Conservation (phyloP, 2,329 filamentous ascomycete genomes). For the Talaromyces sp. region DNA sequence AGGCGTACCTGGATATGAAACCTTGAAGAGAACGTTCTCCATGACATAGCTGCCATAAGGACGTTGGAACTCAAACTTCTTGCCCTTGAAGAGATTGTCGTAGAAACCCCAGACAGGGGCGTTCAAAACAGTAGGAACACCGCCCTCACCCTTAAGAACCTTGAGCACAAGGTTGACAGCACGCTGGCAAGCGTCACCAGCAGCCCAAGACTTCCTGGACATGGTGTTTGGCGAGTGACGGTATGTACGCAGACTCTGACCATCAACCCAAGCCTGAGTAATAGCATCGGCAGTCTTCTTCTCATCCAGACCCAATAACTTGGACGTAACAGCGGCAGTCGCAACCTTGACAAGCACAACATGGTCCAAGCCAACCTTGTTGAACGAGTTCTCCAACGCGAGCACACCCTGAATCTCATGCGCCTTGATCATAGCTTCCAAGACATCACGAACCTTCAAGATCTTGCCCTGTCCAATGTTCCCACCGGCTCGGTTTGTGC, state of each 20-base stretch:
- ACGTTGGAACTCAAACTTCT: constrained; percentile 93
- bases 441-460: constrained; percentile 82
- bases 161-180: constrained; percentile 89
- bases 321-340: constrained; percentile 86
- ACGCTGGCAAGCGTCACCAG: constrained; percentile 94
- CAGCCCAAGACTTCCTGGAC: constrained; percentile 99
- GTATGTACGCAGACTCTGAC: constrained; percentile 94
- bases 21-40: constrained; percentile 99
- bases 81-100: constrained; percentile 94
- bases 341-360: constrained; percentile 98
- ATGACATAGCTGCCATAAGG: constrained; percentile 98
- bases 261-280: constrained; percentile 96
- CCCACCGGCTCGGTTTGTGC: constrained; percentile 85
- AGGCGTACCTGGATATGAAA: constrained; percentile 83
- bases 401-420: constrained; percentile 98
- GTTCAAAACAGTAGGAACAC: constrained; percentile 87
- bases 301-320: constrained; percentile 88
- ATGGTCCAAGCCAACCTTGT: constrained; percentile 97
- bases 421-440: constrained; percentile 98
- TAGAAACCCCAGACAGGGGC: constrained; percentile 98
- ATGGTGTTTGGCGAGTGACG: constrained; percentile 98
- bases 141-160: constrained; percentile 86
- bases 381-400: constrained; percentile 96
- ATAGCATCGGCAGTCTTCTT: constrained; percentile 92
- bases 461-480: constrained; percentile 69